Percentiles rank a stretch among this genome's conserved stretches.
These are phyloP conservation scores for Solanum chiquidenum DNA, from an alignment of 257 asterid genomes.

Conservation along the genomic window DNA sequence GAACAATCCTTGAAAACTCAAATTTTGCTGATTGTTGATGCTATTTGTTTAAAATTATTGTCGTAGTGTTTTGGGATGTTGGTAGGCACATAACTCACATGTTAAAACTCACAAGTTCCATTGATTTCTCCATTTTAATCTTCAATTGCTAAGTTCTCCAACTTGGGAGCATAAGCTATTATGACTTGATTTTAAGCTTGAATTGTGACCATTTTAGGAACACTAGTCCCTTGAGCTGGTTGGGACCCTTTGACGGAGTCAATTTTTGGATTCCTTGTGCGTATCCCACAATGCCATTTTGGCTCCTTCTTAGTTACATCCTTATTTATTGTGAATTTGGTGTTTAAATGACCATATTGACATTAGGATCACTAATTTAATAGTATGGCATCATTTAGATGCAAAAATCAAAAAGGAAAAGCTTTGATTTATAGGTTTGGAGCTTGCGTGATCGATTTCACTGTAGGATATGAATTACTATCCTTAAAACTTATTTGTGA, in stretches of 20 bases:
- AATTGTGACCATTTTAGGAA: not conserved
- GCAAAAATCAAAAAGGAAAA: not conserved
- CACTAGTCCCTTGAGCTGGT: not conserved
- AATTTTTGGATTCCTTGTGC: not conserved
- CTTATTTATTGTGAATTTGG: not conserved
- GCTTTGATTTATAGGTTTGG: not conserved
- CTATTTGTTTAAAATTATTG: not conserved
- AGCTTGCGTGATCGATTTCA: too few species aligned
- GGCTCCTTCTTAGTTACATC: not conserved
- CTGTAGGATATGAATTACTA: not conserved
- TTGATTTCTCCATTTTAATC: not conserved
- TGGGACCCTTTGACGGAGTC: not conserved
- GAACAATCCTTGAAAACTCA: too few species aligned
- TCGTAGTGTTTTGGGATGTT: not conserved
- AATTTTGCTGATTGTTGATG: too few species aligned
- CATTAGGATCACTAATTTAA: too few species aligned
- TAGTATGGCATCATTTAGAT: not conserved
- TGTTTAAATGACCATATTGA: not conserved
- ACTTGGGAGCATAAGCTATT: not conserved
- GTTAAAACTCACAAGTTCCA: not conserved
- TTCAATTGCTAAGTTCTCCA: not conserved
- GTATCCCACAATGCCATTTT: not conserved
- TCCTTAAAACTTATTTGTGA: not conserved
- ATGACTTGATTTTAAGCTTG: not conserved
- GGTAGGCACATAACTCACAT: not conserved